A percentile compares a stretch with the other conserved stretches of the same genome.
Evolutionary conservation across 208 protist genomes (phyloP).

Genomic region (Wallacemonas sp.): DNA sequence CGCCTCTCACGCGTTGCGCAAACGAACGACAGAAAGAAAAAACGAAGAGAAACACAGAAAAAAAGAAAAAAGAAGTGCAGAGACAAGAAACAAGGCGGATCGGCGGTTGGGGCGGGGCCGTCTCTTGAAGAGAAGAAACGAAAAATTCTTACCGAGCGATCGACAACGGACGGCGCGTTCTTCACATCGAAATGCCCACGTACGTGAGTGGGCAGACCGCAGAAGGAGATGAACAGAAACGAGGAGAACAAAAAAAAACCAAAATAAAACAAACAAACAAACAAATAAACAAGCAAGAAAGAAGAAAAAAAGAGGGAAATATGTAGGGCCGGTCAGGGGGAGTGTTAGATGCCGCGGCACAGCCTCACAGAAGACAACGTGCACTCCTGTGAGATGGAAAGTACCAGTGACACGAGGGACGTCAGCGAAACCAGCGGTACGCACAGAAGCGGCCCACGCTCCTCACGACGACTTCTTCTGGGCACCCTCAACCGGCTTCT

Average conservation of each 20-base stretch:
- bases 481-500: no score
- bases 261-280: not conserved
- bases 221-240: not conserved
- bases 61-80: not conserved
- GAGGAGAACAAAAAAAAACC: conserved; percentile 4
- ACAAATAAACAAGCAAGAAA: not conserved
- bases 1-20: not conserved
- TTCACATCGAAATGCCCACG: no score
- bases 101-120: not conserved
- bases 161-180: no score
- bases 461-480: no score
- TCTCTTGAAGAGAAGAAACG: conserved; percentile 2
- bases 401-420: no score
- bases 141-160: no score
- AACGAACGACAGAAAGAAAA: not conserved
- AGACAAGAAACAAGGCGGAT: not conserved
- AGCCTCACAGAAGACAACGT: no score
- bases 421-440: no score
- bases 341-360: no score
- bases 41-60: conserved; percentile 1
- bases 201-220: no score
- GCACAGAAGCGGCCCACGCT: no score
- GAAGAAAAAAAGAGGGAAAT: not conserved
- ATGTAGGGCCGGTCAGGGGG: not conserved
- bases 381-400: no score